Base-by-base conservation (phyloP, 495 filamentous ascomycete species). In the Staphylotrichum tortipilum region DNA sequence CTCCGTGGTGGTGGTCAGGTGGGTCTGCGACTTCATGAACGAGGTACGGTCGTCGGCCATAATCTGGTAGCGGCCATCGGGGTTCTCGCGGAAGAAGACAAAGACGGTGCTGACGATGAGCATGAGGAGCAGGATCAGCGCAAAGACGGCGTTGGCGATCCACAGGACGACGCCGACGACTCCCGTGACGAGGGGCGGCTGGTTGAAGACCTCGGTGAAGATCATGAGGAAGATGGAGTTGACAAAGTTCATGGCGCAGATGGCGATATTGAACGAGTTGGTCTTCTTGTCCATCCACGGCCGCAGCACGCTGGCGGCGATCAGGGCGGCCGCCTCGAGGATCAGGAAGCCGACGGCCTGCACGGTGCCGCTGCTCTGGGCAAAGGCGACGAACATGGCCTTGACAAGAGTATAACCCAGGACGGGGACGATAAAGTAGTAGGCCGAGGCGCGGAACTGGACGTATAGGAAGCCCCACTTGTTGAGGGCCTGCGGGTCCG, bases 261-360 rank as follows among this genome's bases (percentile, higher is more conserved):
- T 97, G 45, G 91, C 76, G 56, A 98, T 95, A 73, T 98, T 98
- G 78, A 94, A 94, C 53, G 83, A 80, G 64, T 98, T 98, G 51
- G 91, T 96, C 71, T 89, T 94, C 80, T 95, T 97, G 76, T 98
- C 92, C 92, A 98, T 97, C 84, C 90, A 98, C 11, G 92, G 92
- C 42, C 88, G 83, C 58, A 96, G 71, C 38, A 94, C 80, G 57
- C 80, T 86, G 44, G 89, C 82, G 28, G 60, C 79, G 59, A 97
- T 84, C 59, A 98, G 73, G 60, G 86, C 82, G 36, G 60, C 79
- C 3, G 87, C 85, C 71, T 98, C 92, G 50, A 97, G 80, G 41
- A 98, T 67, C 26, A 98, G 73, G 55, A 96, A 73, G 7, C 82
- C 86, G 48, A 97, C 76, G 7, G 91, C 89, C 63, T 96, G 91